Percentiles rank a stretch among this genome's conserved stretches.
phyloP scores from a whole-genome alignment of 148 eudicot species.

The Camellia japonica region DNA sequence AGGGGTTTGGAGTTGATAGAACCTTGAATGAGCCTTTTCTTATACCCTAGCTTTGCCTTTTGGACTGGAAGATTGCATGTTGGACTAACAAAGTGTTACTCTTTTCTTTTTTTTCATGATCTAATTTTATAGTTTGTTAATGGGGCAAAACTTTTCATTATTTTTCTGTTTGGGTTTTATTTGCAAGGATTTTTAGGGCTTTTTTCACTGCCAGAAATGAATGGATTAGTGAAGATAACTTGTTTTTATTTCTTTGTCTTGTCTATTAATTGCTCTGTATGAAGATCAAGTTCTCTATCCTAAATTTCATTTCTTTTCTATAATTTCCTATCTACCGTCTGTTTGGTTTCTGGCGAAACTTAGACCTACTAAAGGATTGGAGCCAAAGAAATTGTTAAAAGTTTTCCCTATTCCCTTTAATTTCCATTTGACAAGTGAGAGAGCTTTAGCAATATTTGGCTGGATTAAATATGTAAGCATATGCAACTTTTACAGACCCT shows the following conservation, averaged over 20 bases:
- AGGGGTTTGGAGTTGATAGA: background rate
- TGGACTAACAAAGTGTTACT: too few relatives aligned
- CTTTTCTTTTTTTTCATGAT: too few relatives aligned
- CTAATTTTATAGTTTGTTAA: too few relatives aligned
- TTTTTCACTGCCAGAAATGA: background rate
- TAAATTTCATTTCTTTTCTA: background rate
- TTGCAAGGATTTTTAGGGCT: background rate
- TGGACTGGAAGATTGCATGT: too few relatives aligned
- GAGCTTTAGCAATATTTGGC: background rate
- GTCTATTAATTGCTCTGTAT: background rate
- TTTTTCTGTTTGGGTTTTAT: background rate
- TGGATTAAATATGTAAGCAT: background rate
- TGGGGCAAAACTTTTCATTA: too few relatives aligned
- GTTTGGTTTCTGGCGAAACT: background rate
- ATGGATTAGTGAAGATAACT: background rate
- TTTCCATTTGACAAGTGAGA: background rate
- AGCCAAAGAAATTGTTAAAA: background rate
- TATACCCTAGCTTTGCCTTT: background rate
- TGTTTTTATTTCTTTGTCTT: background rate
- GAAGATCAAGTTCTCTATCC: background rate
- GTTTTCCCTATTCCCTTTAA: background rate
- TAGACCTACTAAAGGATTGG: background rate
- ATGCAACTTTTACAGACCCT: background rate
- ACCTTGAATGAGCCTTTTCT: background rate
- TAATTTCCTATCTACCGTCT: background rate